A percentile compares a stretch with the other conserved stretches of the same genome.
Conservation (phyloP, 371 early-diverging fungal species). For the Homolaphlyctis polyrhiza region DNA sequence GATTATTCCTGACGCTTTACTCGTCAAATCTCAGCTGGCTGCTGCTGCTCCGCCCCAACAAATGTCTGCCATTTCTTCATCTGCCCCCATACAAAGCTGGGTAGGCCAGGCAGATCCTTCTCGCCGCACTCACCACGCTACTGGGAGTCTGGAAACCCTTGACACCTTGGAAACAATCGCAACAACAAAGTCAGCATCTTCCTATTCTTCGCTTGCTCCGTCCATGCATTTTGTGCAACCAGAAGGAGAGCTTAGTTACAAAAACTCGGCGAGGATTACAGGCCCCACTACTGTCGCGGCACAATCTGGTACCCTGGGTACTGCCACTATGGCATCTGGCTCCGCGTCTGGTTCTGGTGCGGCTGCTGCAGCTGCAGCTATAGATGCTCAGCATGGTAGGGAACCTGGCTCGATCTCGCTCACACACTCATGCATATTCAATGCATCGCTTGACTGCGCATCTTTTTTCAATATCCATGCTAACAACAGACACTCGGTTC, state of each 20-base stretch:
- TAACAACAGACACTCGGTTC: not conserved
- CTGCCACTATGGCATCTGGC: not conserved
- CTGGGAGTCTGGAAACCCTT: too few species aligned
- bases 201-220: not conserved
- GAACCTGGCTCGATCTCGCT: not conserved
- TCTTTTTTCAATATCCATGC: too few species aligned
- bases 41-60: too few species aligned
- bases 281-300: constrained; percentile 13
- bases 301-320: not conserved
- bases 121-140: not conserved
- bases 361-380: too few species aligned
- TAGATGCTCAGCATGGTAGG: not conserved
- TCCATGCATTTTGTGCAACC: constrained; percentile 17
- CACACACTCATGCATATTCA: not conserved
- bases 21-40: too few species aligned
- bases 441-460: not conserved
- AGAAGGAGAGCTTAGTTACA: constrained; percentile 19
- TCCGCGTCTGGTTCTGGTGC: not conserved
- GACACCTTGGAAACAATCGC: not conserved
- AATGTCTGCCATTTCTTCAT: too few species aligned
- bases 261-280: constrained; percentile 33
- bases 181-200: not conserved
- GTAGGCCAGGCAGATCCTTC: not conserved
- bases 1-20: too few species aligned
- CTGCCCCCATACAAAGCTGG: too few species aligned